Evolutionary conservation across 768 basidiomycete genomes (phyloP).

Genomic region (Scleroderma citrinum): DNA sequence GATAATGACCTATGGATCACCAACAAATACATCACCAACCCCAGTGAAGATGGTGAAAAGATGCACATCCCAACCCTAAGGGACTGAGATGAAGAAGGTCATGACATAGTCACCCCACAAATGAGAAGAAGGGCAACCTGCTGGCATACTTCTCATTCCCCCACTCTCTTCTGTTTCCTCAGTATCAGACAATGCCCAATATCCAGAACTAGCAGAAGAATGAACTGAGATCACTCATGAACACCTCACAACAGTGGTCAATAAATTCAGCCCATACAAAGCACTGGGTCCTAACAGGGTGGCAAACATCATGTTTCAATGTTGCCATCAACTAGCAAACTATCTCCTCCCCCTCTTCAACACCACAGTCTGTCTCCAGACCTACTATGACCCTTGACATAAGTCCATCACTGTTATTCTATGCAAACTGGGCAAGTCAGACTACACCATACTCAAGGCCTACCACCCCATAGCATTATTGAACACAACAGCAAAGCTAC

Average conservation of each 20-base stretch:
- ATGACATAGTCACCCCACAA: constrained; percentile 1
- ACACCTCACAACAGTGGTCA: background rate
- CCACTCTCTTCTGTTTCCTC: no score
- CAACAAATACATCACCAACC: background rate
- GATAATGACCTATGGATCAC: constrained; percentile 2
- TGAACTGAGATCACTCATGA: background rate
- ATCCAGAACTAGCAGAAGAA: background rate
- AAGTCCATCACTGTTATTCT: no score
- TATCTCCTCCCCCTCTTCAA: constrained; percentile 9
- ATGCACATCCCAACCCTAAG: background rate
- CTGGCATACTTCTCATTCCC: constrained; percentile 23
- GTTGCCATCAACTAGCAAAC: constrained; percentile 7
- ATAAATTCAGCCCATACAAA: constrained; percentile 10
- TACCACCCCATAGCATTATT: constrained; percentile 35
- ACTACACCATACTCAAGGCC: constrained; percentile 9
- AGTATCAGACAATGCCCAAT: constrained; percentile 3
- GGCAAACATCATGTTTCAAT: constrained; percentile 13
- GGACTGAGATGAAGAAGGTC: background rate
- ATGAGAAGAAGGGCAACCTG: constrained; percentile 14
- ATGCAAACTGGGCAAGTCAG: no score
- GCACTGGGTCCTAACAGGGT: constrained; percentile 23
- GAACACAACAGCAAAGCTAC: constrained; percentile 27
- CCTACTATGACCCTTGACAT: constrained; percentile 2
- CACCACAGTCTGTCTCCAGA: constrained; percentile 4
- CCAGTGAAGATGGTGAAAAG: background rate